Conservation (phyloP, 192 early-diverging fungal species). For the Phycomyces nitens region DNA sequence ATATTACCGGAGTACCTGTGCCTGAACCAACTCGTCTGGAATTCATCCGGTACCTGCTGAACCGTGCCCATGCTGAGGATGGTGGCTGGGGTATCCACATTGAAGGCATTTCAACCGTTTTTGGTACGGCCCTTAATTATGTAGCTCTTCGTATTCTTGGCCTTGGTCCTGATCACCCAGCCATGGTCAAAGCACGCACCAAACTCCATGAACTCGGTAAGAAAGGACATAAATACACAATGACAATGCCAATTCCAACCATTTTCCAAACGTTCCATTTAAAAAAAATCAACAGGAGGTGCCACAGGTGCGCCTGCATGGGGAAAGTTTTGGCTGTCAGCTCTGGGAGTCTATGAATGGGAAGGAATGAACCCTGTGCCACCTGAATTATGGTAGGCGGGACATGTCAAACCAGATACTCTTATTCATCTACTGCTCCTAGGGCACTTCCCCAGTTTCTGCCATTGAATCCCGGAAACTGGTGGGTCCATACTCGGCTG, state of each 20-base stretch:
- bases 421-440: background rate
- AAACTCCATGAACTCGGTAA: conserved; percentile 79
- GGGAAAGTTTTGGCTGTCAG: conserved; percentile 98
- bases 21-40: conserved; percentile 66
- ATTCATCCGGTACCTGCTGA: conserved; percentile 84
- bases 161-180: conserved; percentile 81
- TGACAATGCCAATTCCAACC: too few relatives aligned
- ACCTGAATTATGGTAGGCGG: conserved; percentile 79
- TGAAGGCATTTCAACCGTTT: conserved; percentile 87
- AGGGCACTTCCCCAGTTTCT: conserved; percentile 75
- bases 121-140: conserved; percentile 96
- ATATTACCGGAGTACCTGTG: conserved; percentile 73
- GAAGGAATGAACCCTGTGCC: conserved; percentile 95
- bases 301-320: conserved; percentile 85
- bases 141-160: conserved; percentile 86
- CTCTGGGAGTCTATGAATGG: conserved; percentile 91
- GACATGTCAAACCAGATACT: background rate
- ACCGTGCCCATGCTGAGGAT: conserved; percentile 76
- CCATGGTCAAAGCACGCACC: conserved; percentile 73
- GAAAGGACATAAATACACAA: too few relatives aligned
- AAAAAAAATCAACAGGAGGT: conserved; percentile 51
- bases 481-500: conserved; percentile 92
- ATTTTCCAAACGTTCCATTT: background rate
- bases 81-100: conserved; percentile 99
- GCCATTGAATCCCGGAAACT: conserved; percentile 84